A percentile compares a stretch with the other conserved stretches of the same genome.
phyloP scores from a whole-genome alignment of 306 rosid species.

The Adenanthera pavonina region DNA sequence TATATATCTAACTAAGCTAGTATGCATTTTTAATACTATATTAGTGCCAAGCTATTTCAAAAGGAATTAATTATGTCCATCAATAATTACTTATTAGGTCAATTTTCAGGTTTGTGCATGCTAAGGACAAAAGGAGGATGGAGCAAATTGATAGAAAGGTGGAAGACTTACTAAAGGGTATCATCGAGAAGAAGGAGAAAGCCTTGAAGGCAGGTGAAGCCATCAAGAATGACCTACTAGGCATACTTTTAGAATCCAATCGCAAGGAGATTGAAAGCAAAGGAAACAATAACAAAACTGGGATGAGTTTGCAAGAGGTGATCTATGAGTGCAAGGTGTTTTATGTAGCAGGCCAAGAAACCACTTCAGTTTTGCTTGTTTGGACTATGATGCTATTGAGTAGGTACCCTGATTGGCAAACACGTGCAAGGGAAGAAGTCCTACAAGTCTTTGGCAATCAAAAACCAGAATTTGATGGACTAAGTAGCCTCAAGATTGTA shows the following conservation, averaged over 20 bases:
- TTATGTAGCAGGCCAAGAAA: slow-evolving; percentile 60
- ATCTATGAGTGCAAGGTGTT: slow-evolving; percentile 55
- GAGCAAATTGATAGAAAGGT: slow-evolving; percentile 9
- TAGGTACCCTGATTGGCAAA: background rate
- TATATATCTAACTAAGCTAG: too few species aligned
- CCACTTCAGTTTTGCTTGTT: slow-evolving; percentile 30
- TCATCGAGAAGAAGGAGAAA: slow-evolving; percentile 47
- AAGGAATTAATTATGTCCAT: background rate
- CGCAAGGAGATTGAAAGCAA: background rate
- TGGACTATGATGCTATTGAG: background rate
- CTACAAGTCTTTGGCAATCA: slow-evolving; percentile 38
- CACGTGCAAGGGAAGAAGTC: slow-evolving; percentile 21
- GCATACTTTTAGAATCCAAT: slow-evolving; percentile 1
- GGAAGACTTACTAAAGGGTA: background rate
- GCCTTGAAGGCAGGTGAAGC: slow-evolving; percentile 40
- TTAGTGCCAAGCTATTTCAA: background rate
- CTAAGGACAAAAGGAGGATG: slow-evolving; percentile 27
- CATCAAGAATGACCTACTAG: background rate
- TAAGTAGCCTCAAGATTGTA: slow-evolving; percentile 47
- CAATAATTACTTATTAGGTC: background rate
- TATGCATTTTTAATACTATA: too few species aligned
- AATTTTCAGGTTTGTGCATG: slow-evolving; percentile 32
- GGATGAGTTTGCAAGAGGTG: slow-evolving; percentile 48
- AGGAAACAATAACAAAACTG: slow-evolving; percentile 26
- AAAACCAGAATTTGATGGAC: slow-evolving; percentile 40